Evolutionary conservation across 2,329 filamentous ascomycete genomes (phyloP), one percentile per base, ranked within the genome.

Genomic region (Curvularia verruculosa): DNA sequence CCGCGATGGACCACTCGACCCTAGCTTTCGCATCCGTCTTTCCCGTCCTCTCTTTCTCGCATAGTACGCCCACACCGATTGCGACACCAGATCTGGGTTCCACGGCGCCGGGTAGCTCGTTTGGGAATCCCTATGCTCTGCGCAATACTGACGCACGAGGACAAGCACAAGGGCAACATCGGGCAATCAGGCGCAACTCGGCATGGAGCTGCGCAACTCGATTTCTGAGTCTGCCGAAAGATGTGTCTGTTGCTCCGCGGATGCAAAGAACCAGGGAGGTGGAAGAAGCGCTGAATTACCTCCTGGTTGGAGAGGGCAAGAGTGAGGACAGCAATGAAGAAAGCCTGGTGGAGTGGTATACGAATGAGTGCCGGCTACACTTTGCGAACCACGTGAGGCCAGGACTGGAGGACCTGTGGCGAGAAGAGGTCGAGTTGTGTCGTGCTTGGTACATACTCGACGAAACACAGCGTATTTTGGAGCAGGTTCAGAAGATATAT

Each of bases 151-250:
- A 55, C 70, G 75, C 49, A 75, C 58, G 78, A 58, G 81, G 61
- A 40, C 59, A 63, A 28, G 61, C 64, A 29, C 60, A 65, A 31
- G 63, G 60, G 9, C 73, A 76, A 44, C 74, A 76, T 39, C 65
- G 70, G 52, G 64, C 64, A 15, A 68, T 77, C 19, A 72, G 70
- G 57, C 72, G 75, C 51, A 77, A 73, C 44, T 65, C 73, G 45
- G 77, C 78, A n/a, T 82, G 80, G 80, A 81, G 77, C 57, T 75
- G 71, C 21, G 79, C 77, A n/a, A 82, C 80, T 2, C 68, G 79
- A 36, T 80, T 77, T 52, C 60, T 82, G 10, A 74, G 71, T 54
- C 55, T 77, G 21, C 71, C 69, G 34, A 71, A 65, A 23, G 63
- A 66, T n/a, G 56, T 70, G 7, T 52, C 67, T 36, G 58, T 71